Percentiles rank a stretch among this genome's conserved stretches.
phyloP scores from a whole-genome alignment of 2,329 filamentous ascomycete species.

The Phaeosphaeriaceae sp. region DNA sequence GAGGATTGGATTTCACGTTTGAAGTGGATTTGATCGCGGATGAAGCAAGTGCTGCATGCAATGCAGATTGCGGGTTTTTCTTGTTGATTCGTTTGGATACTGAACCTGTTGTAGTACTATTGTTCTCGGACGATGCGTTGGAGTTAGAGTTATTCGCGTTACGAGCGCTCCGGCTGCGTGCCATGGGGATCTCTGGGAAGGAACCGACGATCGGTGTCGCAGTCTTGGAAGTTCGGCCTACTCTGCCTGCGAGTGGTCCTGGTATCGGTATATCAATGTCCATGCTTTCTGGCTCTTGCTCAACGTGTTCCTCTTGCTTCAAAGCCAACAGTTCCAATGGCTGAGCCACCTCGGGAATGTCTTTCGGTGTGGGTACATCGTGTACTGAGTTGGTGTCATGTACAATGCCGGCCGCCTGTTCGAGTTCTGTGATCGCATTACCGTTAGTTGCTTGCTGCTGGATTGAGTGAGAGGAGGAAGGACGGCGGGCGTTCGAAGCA shows the following conservation, averaged over 20 bases:
- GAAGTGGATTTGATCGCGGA: slow-evolving; percentile 33
- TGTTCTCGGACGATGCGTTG: slow-evolving; percentile 49
- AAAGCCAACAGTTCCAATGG: slow-evolving; percentile 58
- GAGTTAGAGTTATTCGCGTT: slow-evolving; percentile 46
- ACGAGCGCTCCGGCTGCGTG: slow-evolving; percentile 51
- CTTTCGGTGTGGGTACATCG: slow-evolving; percentile 39
- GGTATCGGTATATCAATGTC: slow-evolving; percentile 41
- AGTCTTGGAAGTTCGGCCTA: slow-evolving; percentile 54
- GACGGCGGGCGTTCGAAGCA: slow-evolving; percentile 31
- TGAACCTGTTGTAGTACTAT: slow-evolving; percentile 41
- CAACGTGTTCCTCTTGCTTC: slow-evolving; percentile 59
- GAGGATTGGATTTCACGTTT: slow-evolving; percentile 36
- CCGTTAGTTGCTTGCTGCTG: slow-evolving; percentile 35
- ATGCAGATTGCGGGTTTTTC: slow-evolving; percentile 34
- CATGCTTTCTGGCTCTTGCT: slow-evolving; percentile 51
- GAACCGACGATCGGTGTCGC: slow-evolving; percentile 54
- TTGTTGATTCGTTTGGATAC: slow-evolving; percentile 47
- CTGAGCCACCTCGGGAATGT: slow-evolving; percentile 28
- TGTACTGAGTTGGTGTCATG: slow-evolving; percentile 33
- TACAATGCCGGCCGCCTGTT: slow-evolving; percentile 37
- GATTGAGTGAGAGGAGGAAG: slow-evolving; percentile 46
- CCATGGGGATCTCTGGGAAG: slow-evolving; percentile 52
- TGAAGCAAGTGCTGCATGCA: slow-evolving; percentile 31
- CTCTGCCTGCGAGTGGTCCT: slow-evolving; percentile 40
- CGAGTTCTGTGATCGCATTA: slow-evolving; percentile 40